These are phyloP conservation scores for Fraxinus anomala DNA, from an alignment of 257 asterid genomes.

Conservation along the genomic window DNA sequence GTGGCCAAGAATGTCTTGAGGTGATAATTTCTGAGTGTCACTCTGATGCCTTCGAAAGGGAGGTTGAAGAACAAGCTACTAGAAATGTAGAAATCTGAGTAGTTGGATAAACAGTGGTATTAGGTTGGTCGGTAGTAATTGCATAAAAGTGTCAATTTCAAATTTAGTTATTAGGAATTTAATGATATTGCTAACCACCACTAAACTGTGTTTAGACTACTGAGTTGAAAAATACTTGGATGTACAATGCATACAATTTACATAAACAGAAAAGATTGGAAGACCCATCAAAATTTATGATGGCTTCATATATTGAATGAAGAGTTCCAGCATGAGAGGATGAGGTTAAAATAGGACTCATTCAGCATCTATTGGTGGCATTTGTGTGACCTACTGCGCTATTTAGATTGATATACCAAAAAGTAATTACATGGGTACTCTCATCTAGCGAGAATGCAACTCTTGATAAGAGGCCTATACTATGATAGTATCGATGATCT, in stretches of 20 bases:
- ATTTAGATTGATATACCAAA: background rate
- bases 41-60: too few relatives aligned
- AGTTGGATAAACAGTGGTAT: background rate
- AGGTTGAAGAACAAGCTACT: background rate
- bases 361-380: background rate
- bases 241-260: background rate
- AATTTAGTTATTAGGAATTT: background rate
- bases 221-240: background rate
- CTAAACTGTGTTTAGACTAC: background rate
- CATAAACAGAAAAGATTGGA: too few relatives aligned
- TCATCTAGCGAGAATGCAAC: background rate
- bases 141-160: background rate
- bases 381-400: background rate
- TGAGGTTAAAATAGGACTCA: background rate
- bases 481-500: background rate
- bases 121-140: background rate
- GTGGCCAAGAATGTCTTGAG: background rate
- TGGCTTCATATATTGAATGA: background rate
- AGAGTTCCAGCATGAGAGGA: background rate
- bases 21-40: background rate
- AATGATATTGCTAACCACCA: background rate
- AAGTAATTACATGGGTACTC: background rate
- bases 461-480: background rate
- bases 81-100: background rate
- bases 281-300: background rate